phyloP scores from a whole-genome alignment of 2,329 filamentous ascomycete species.

The Colletotrichum phormii region DNA sequence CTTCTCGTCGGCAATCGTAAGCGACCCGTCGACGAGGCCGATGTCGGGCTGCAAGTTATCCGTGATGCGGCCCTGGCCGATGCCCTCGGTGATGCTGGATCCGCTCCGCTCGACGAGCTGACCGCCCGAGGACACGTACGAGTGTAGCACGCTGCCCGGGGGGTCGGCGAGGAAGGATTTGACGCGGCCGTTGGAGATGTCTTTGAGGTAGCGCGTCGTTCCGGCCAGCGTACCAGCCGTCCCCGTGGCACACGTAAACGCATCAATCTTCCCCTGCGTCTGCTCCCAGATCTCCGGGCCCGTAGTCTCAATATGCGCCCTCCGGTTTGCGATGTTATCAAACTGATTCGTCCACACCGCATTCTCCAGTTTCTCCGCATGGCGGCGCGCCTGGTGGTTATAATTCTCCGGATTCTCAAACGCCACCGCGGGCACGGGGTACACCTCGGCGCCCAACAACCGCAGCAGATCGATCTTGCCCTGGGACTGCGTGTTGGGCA shows the following conservation, averaged over 20 bases:
- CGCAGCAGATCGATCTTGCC: conserved; percentile 96
- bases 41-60: conserved; percentile 92
- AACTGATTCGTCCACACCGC: conserved; percentile 99
- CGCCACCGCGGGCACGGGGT: conserved; percentile 93
- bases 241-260: conserved; percentile 95
- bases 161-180: conserved; percentile 94
- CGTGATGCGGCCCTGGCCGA: conserved; percentile 96
- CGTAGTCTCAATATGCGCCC: conserved; percentile 95
- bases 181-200: conserved; percentile 79
- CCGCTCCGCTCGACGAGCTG: conserved; percentile 84
- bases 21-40: conserved; percentile 82
- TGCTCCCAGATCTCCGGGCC: conserved; percentile 98
- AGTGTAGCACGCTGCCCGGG: conserved; percentile 91
- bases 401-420: conserved; percentile 97
- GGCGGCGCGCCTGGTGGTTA: conserved; percentile 93
- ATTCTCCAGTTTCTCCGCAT: conserved; percentile 87
- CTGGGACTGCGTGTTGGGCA: conserved; percentile 98
- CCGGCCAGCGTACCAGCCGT: conserved; percentile 94
- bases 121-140: conserved; percentile 88
- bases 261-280: conserved; percentile 86
- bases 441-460: conserved; percentile 92
- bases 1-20: conserved; percentile 91
- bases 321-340: conserved; percentile 93
- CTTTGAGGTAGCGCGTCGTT: conserved; percentile 89
- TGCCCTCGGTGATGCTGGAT: conserved; percentile 95